phyloP scores from a whole-genome alignment of 768 basidiomycete species.

The Lactifluus echinatus region DNA sequence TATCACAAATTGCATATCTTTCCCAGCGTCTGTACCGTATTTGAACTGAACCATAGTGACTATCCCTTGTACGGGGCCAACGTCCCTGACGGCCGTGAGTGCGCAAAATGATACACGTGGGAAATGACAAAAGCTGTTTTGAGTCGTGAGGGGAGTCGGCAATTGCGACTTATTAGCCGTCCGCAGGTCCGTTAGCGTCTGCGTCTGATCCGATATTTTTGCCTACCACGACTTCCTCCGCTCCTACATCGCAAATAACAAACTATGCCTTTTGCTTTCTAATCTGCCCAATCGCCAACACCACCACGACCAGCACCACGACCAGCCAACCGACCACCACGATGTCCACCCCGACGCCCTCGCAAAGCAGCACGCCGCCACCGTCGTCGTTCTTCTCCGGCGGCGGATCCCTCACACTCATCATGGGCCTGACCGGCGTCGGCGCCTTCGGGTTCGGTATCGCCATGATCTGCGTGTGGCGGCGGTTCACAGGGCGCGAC shows the following conservation, averaged over 20 bases:
- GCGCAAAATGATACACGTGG: no score
- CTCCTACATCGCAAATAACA: no score
- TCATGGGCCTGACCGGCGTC: slow-evolving; percentile 13
- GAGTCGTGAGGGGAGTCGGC: no score
- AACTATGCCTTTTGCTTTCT: not conserved
- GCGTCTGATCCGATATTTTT: no score
- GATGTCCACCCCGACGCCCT: not conserved
- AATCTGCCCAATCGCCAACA: not conserved
- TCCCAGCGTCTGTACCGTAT: not conserved
- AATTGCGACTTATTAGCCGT: no score
- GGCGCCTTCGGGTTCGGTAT: slow-evolving; percentile 3
- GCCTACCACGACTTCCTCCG: no score
- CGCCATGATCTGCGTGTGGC: slow-evolving; percentile 6
- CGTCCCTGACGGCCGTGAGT: not conserved
- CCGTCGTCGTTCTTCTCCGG: not conserved
- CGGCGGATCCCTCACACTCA: slow-evolving; percentile 3
- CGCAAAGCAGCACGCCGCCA: not conserved
- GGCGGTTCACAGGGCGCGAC: not conserved
- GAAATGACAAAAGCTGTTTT: no score
- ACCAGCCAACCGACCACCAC: not conserved
- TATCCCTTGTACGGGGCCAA: not conserved
- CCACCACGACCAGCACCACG: not conserved
- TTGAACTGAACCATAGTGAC: not conserved
- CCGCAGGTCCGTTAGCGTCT: no score
- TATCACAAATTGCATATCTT: no score